Evolutionary conservation across 495 filamentous ascomycete species (phyloP).

Genomic region (Penicillium argentinense): DNA sequence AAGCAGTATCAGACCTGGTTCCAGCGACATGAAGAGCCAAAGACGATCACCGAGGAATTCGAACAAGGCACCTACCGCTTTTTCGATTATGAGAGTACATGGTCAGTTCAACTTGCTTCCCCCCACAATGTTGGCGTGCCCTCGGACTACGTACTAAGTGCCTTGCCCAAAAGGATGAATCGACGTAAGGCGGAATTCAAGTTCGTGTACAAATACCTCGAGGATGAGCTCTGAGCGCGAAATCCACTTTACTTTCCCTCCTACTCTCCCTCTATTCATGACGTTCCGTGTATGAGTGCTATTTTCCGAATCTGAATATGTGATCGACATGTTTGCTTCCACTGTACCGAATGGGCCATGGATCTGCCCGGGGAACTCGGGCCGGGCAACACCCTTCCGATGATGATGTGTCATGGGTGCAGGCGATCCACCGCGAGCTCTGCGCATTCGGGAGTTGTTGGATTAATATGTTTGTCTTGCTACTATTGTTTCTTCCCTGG

Average conservation of each 20-base stretch:
- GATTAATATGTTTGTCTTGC: too few species aligned
- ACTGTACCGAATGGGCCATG: too few species aligned
- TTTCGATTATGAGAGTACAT: slow-evolving; percentile 99
- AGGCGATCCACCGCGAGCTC: too few species aligned
- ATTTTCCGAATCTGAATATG: too few species aligned
- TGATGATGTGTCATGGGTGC: background rate
- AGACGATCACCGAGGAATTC: slow-evolving; percentile 96
- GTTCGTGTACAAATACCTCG: slow-evolving; percentile 95
- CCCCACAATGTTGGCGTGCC: background rate
- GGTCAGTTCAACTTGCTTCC: slow-evolving; percentile 57
- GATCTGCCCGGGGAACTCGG: too few species aligned
- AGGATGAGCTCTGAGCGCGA: slow-evolving; percentile 85
- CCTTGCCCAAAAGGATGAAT: slow-evolving; percentile 81
- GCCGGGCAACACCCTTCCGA: background rate
- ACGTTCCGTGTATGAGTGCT: too few species aligned
- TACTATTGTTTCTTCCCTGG: too few species aligned
- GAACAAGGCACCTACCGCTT: slow-evolving; percentile 98
- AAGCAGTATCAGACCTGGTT: slow-evolving; percentile 99
- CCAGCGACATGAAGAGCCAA: slow-evolving; percentile 96
- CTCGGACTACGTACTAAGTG: slow-evolving; percentile 10
- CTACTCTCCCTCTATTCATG: background rate
- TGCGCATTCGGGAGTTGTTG: slow-evolving; percentile 1
- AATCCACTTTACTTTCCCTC: slow-evolving; percentile 8
- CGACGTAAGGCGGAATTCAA: slow-evolving; percentile 97
- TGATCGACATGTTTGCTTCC: too few species aligned